Evolutionary conservation across 176 grass and related monocot genomes (phyloP), one percentile per base, ranked within the genome.

Genomic region (Musa itinerans): DNA sequence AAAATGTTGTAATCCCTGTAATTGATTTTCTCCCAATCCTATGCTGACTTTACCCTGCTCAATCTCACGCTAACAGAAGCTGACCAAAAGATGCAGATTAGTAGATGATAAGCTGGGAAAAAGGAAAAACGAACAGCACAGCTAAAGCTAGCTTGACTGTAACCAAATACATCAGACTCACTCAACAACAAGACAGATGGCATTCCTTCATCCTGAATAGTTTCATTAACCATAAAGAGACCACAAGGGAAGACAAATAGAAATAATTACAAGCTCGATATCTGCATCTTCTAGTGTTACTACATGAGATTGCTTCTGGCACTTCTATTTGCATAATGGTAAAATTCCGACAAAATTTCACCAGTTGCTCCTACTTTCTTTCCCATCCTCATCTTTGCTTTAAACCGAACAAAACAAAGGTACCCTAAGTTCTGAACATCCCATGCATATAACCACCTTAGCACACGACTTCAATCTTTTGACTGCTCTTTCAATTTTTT

Each of bases 401-500:
- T 61, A 15, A 61, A 61, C 17, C 17, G 16, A 61, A 61, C n/a
- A 19, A 17, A 61, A 61, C 16, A n/a, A 2, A 15, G 2, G 57
- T 61, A 61, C 0, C 16, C 16, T 61, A 61, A n/a, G n/a, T 19
- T n/a, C 57, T 61, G 17, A 61, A 17, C 57, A 61, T 61, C 57
- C n/a, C 57, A 61, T 61, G 57, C n/a, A n/a, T 9, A 43, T 43
- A 43, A 5, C 34, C 34, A 43, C 34, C 4, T 43, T 43, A 43
- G 4, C 4, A 43, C 34, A 43, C 34, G 57, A 61, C 57, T 61
- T 61, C 16, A 61, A 61, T 61, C 57, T 61, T 19, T n/a, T 75
- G 48, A 65, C 25, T 79, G 24, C 65, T 76, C 83, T 79, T 68
- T 83, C 75, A 55, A 54, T 24, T 25, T 55, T 12, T 71, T 66